These are phyloP conservation scores for Entrophospora sp. DNA, from an alignment of 192 early-diverging fungal genomes.

Conservation along the genomic window DNA sequence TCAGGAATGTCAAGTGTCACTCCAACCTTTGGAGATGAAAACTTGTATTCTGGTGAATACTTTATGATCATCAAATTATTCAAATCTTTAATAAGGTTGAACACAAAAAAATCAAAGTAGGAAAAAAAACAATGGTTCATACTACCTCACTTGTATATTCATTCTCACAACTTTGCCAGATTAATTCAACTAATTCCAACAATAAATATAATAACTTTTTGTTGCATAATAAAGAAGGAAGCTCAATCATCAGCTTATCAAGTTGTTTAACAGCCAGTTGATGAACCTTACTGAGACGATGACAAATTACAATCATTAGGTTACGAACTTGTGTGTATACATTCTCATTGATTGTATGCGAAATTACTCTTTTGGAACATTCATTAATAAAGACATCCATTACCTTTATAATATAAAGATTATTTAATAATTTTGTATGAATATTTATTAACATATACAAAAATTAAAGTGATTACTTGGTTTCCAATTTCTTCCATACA, in stretches of 20 bases:
- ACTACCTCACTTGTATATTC: slow-evolving; percentile 63
- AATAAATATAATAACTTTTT: slow-evolving; percentile 54
- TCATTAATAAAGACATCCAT: slow-evolving; percentile 41
- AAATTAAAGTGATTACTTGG: too few relatives aligned
- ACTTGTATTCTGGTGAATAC: slow-evolving; percentile 65
- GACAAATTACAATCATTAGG: slow-evolving; percentile 56
- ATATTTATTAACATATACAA: neutral
- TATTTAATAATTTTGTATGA: neutral
- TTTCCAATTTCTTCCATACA: slow-evolving; percentile 75
- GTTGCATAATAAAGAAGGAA: slow-evolving; percentile 78
- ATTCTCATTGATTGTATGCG: slow-evolving; percentile 42
- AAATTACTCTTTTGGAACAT: slow-evolving; percentile 37
- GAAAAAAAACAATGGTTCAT: neutral
- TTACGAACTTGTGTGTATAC: slow-evolving; percentile 48
- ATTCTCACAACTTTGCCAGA: slow-evolving; percentile 70
- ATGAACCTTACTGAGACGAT: slow-evolving; percentile 64
- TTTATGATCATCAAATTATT: neutral
- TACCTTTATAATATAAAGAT: slow-evolving; percentile 20
- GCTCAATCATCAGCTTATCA: slow-evolving; percentile 47
- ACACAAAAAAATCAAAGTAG: neutral
- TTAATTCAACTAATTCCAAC: slow-evolving; percentile 74
- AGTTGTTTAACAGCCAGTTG: slow-evolving; percentile 53
- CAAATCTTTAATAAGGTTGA: slow-evolving; percentile 2
- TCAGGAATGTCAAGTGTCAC: slow-evolving; percentile 65
- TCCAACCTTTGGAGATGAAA: slow-evolving; percentile 49